phyloP scores from a whole-genome alignment of 2,329 filamentous ascomycete genomes.

The Pseudocercospora cruenta region DNA sequence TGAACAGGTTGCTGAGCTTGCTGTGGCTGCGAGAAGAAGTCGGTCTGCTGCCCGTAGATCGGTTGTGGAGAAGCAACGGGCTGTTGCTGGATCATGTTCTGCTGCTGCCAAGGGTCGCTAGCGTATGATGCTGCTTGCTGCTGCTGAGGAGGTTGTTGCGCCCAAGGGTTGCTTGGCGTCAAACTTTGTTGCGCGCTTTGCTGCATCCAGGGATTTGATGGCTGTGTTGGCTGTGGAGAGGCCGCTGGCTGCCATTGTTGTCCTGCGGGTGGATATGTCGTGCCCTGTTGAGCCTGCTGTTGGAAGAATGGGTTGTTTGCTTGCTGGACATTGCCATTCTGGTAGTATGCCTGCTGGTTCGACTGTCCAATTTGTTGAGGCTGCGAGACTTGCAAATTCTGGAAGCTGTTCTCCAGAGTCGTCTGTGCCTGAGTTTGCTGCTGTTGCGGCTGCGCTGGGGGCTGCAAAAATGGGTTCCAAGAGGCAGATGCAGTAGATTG shows the following conservation, averaged over 20 bases:
- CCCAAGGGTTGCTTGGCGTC: constrained; percentile 46
- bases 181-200: constrained; percentile 43
- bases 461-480: constrained; percentile 71
- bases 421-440: constrained; percentile 22
- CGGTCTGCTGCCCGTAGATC: constrained; percentile 32
- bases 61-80: constrained; percentile 33
- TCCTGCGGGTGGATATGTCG: constrained; percentile 19
- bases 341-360: constrained; percentile 29
- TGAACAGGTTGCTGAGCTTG: constrained; percentile 38
- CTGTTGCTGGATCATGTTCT: constrained; percentile 39
- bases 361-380: constrained; percentile 13
- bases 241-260: constrained; percentile 32
- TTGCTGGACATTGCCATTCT: constrained; percentile 29
- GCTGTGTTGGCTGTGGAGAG: constrained; percentile 57
- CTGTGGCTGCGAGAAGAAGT: constrained; percentile 34
- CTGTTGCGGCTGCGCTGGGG: constrained; percentile 34
- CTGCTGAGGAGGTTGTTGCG: constrained; percentile 31
- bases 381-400: constrained; percentile 68
- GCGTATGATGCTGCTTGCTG: constrained; percentile 16
- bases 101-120: constrained; percentile 33
- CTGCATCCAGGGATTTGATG: constrained; percentile 44
- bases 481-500: constrained; percentile 43
- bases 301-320: constrained; percentile 37
- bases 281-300: constrained; percentile 28
- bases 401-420: constrained; percentile 56